Percentiles rank a stretch among this genome's conserved stretches.
phyloP scores from a whole-genome alignment of 2,329 filamentous ascomycete genomes.

The Cephalotrichum gorgonifer region DNA sequence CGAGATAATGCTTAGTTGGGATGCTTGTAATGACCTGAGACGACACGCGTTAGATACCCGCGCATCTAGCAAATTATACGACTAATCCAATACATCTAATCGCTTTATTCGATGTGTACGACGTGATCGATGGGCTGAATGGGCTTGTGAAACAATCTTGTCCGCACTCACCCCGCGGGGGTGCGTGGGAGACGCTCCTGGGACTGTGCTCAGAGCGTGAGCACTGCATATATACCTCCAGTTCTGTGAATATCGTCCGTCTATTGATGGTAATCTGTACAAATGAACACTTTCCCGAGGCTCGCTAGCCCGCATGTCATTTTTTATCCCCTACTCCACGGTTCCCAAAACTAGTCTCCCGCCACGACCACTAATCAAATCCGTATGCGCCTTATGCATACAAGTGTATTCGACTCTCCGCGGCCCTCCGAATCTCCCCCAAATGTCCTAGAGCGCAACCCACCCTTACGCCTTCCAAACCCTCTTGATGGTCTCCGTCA shows the following conservation, averaged over 20 bases:
- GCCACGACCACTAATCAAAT: not conserved
- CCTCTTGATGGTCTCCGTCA: conserved; percentile 81
- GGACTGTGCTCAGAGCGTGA: not conserved
- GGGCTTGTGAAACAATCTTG: not conserved
- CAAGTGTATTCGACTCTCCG: not conserved
- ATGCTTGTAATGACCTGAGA: not conserved
- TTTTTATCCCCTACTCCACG: not conserved
- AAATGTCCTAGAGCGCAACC: too few species aligned
- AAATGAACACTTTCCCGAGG: not conserved
- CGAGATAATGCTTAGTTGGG: not conserved
- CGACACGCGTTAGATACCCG: not conserved
- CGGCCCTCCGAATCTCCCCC: not conserved
- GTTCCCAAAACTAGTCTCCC: not conserved
- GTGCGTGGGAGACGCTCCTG: not conserved
- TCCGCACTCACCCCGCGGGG: not conserved
- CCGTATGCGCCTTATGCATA: not conserved
- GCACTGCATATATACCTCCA: not conserved
- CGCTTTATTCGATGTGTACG: not conserved
- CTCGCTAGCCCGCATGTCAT: not conserved
- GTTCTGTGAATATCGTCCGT: not conserved
- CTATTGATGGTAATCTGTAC: conserved; percentile 5
- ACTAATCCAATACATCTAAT: not conserved
- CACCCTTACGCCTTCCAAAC: conserved; percentile 73
- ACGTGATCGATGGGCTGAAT: not conserved
- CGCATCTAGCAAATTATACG: not conserved